Evolutionary conservation across 2,329 filamentous ascomycete genomes (phyloP).

Genomic region (Xylariaceae sp.): DNA sequence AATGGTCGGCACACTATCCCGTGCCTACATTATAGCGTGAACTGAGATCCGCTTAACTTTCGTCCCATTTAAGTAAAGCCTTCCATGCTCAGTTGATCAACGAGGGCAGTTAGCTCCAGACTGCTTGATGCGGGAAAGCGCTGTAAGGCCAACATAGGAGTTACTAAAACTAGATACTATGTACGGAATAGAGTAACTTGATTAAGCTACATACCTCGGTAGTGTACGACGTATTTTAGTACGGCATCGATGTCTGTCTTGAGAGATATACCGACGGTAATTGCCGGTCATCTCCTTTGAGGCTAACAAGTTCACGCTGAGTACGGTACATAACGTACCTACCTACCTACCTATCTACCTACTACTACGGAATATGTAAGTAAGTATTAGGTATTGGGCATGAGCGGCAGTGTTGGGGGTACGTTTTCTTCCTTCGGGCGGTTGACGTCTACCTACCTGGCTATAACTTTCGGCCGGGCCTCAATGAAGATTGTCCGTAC

Average conservation of each 20-base stretch:
- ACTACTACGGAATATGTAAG: too few species aligned
- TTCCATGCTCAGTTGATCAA: neutral
- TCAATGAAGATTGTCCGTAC: neutral
- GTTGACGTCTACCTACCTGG: neutral
- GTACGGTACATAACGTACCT: neutral
- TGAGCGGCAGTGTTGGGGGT: too few species aligned
- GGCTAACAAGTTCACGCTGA: neutral
- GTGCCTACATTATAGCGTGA: too few species aligned
- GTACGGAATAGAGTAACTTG: too few species aligned
- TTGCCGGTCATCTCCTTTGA: conserved; percentile 11
- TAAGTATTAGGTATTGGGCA: neutral
- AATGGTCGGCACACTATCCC: too few species aligned
- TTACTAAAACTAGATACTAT: too few species aligned
- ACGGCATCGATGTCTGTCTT: neutral
- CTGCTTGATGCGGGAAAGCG: conserved; percentile 15
- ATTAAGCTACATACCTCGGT: neutral
- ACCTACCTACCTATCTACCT: too few species aligned
- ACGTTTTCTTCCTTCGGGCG: neutral
- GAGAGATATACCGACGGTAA: conserved; percentile 15
- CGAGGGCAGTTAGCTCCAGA: neutral
- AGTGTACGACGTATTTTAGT: too few species aligned
- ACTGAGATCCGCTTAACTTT: conserved; percentile 4
- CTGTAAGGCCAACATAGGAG: conserved; percentile 3
- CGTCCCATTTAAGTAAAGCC: conserved; percentile 5
- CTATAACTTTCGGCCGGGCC: neutral